Evolutionary conservation across 495 filamentous ascomycete genomes (phyloP), one percentile per base, ranked within the genome.

Genomic region (Xylaria bambusicola): DNA sequence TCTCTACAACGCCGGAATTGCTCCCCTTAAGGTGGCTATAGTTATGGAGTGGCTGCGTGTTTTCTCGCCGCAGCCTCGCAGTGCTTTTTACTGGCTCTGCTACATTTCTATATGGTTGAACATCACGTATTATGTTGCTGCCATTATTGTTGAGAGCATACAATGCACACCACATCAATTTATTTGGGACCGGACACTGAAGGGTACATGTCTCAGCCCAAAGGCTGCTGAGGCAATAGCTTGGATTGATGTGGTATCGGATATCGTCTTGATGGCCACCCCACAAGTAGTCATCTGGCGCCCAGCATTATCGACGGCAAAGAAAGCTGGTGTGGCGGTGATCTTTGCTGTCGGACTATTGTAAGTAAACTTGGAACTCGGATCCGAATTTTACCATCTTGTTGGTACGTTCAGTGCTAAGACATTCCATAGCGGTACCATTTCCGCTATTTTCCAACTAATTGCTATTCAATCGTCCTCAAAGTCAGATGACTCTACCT

Each of bases 251-350:
- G 53, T 56, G 18, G 41, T 26, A n/a, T 47, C 27, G 18, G 53
- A 56, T 20, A 45, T 56, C 53, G 21, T 46, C 12, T 4, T 56
- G 13, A 27, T 56, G 6, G 18, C 33, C 6, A 17, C 40, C 5
- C 38, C 40, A 6, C 53, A 56, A n/a, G 13, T 45, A 10, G 41
- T 56, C 41, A 56, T 56, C 41, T 56, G 53, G 53, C 24, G 42
- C 2, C 2, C 24, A 17, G 9, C 33, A 18, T 26, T 41, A 36
- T 46, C 53, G 12, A 24, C 7, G 18, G 6, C 13, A 9, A 56
- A 24, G 15, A 56, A 7, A 26, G 18, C 33, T 23, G 53, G 53
- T 3, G 36, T 56, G 12, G 26, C 41, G 12, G 18, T 56, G 40
- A 47, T 45, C 1, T 46, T 47, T 21, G 53, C 40, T 1, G 41